phyloP scores from a whole-genome alignment of 179 eudicot species.

The Gypsophila paniculata region DNA sequence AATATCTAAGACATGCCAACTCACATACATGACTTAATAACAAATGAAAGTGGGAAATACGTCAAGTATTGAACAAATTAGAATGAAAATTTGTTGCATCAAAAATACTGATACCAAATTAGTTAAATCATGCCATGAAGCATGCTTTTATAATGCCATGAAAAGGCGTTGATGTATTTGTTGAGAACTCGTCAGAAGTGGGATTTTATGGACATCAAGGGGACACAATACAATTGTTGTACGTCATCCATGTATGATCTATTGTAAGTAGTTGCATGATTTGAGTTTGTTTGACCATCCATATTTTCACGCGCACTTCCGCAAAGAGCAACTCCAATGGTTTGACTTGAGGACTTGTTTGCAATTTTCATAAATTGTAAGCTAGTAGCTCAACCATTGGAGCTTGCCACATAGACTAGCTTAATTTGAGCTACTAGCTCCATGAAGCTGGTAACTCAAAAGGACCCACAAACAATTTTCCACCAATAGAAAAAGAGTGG shows the following conservation, averaged over 20 bases:
- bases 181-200: slow-evolving; percentile 21
- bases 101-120: too few relatives aligned
- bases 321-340: too few relatives aligned
- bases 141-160: slow-evolving; percentile 16
- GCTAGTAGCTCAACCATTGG: too few relatives aligned
- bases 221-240: slow-evolving; percentile 16
- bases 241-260: not conserved
- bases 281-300: not conserved
- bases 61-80: not conserved
- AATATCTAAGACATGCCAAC: not conserved
- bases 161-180: slow-evolving; percentile 23
- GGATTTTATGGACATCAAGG: slow-evolving; percentile 7
- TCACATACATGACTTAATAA: not conserved
- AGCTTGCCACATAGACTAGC: too few relatives aligned
- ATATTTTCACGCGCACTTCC: too few relatives aligned
- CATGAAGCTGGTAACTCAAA: too few relatives aligned
- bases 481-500: too few relatives aligned
- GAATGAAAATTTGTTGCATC: not conserved
- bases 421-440: too few relatives aligned
- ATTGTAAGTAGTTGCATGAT: slow-evolving; percentile 11
- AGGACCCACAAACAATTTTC: too few relatives aligned
- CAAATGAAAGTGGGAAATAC: not conserved
- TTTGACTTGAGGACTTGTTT: too few relatives aligned
- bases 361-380: too few relatives aligned
- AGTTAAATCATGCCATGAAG: not conserved